Evolutionary conservation across 148 eudicot genomes (phyloP).

Genomic region (Rhododendron henanense): DNA sequence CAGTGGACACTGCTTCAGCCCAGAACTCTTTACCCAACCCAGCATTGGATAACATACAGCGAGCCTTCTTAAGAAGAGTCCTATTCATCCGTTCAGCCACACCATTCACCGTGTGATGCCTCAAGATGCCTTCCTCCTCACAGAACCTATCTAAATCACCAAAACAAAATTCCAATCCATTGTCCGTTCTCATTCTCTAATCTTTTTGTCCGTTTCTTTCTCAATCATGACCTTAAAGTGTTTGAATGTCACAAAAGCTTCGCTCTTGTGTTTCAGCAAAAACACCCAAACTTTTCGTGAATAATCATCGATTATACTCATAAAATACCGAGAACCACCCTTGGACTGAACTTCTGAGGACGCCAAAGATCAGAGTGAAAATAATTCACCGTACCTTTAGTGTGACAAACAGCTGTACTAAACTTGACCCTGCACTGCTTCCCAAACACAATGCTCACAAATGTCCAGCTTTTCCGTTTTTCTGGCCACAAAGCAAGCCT

Average conservation of each 20-base stretch:
- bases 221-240: conserved; percentile 9
- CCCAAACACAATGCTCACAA: conserved; percentile 7
- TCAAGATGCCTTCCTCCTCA: background rate
- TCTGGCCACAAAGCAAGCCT: background rate
- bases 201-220: conserved; percentile 5
- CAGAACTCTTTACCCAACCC: background rate
- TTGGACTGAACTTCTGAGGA: background rate
- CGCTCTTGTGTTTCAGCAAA: conserved; percentile 1
- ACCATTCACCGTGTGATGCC: background rate
- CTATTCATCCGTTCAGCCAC: conserved; percentile 7
- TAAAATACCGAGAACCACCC: background rate
- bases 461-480: background rate
- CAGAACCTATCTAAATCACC: background rate
- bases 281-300: conserved; percentile 6
- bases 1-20: background rate
- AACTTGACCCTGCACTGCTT: conserved; percentile 8
- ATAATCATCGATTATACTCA: conserved; percentile 16
- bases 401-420: background rate
- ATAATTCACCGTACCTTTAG: background rate
- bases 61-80: background rate
- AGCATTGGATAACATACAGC: background rate
- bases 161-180: background rate
- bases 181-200: conserved; percentile 3
- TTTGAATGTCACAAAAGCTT: background rate
- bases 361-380: conserved; percentile 11